Conservation (phyloP, 345 rosid genomes). For the Eucalyptus marginata region DNA sequence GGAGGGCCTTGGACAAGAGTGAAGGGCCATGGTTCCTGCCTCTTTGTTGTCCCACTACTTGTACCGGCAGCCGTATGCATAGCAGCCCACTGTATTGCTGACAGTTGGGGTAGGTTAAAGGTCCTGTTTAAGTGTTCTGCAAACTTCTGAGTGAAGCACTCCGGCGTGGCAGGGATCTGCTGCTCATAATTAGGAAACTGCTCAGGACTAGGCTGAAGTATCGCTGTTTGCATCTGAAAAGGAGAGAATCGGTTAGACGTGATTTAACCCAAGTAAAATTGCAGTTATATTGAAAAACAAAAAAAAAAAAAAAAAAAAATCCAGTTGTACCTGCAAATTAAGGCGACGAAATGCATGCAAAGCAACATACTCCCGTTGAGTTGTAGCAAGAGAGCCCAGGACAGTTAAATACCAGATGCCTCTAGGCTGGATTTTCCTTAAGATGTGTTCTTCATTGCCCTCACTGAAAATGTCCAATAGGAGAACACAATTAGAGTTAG, state of each 20-base stretch:
- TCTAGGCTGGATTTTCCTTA: constrained; percentile 80
- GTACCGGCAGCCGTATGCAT: constrained; percentile 99
- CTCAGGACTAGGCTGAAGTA: constrained; percentile 83
- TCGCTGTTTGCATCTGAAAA: constrained; percentile 87
- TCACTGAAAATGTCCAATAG: constrained; percentile 30
- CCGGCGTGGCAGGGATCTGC: constrained; percentile 88
- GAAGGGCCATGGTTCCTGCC: constrained; percentile 98
- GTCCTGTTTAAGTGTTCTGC: constrained; percentile 63
- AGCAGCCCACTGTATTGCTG: constrained; percentile 98
- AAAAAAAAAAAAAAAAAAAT: neutral
- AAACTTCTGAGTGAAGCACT: constrained; percentile 87
- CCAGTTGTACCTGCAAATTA: constrained; percentile 60
- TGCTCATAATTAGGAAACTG: constrained; percentile 91
- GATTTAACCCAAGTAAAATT: neutral
- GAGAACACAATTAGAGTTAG: neutral
- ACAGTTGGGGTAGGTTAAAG: constrained; percentile 88
- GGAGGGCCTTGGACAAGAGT: constrained; percentile 99
- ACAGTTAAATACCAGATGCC: constrained; percentile 84
- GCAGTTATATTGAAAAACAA: neutral
- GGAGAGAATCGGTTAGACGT: neutral
- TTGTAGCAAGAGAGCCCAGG: constrained; percentile 98
- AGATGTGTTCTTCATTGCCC: constrained; percentile 74
- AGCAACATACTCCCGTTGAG: constrained; percentile 98
- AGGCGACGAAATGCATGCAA: constrained; percentile 97
- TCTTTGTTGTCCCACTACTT: constrained; percentile 65